Evolutionary conservation across 2,329 filamentous ascomycete genomes (phyloP).

Genomic region (Colletotrichum ledebouriae): DNA sequence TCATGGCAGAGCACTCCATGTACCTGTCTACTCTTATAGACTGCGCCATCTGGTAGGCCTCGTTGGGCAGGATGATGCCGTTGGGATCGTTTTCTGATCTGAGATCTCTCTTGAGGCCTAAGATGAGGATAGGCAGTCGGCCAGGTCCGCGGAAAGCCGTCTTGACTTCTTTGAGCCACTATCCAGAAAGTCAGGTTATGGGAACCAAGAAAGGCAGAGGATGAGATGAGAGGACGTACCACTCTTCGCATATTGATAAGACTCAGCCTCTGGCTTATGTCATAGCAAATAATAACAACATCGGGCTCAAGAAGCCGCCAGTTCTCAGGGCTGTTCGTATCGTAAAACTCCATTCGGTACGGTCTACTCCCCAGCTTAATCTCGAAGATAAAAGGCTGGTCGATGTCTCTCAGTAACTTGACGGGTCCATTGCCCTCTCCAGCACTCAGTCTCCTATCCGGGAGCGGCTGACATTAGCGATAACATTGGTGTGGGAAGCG

Average conservation of each 20-base stretch:
- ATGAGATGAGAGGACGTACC: constrained; percentile 54
- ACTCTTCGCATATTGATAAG: constrained; percentile 70
- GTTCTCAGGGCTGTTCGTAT: constrained; percentile 69
- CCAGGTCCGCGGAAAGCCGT: constrained; percentile 61
- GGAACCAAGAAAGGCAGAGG: background rate
- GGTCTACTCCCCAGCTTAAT: constrained; percentile 55
- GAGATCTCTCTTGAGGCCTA: constrained; percentile 73
- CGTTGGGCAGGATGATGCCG: constrained; percentile 72
- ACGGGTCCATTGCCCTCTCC: constrained; percentile 58
- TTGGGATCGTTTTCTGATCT: constrained; percentile 70
- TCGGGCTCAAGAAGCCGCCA: constrained; percentile 72
- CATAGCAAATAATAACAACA: constrained; percentile 71
- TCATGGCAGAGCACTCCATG: constrained; percentile 73
- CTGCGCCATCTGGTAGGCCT: constrained; percentile 69
- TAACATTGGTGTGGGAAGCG: background rate
- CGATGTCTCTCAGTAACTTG: constrained; percentile 66
- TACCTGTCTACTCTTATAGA: constrained; percentile 73
- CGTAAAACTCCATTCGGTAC: constrained; percentile 71
- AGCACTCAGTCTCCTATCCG: constrained; percentile 65
- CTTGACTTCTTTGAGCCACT: constrained; percentile 72
- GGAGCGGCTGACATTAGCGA: constrained; percentile 23
- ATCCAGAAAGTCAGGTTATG: constrained; percentile 21
- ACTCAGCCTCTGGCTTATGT: constrained; percentile 70
- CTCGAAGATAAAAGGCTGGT: constrained; percentile 73
- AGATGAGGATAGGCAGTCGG: constrained; percentile 66